Percentiles rank a stretch among this genome's conserved stretches.
phyloP scores from a whole-genome alignment of 1,139 yeast genomes.

The Geotrichum europaeum region DNA sequence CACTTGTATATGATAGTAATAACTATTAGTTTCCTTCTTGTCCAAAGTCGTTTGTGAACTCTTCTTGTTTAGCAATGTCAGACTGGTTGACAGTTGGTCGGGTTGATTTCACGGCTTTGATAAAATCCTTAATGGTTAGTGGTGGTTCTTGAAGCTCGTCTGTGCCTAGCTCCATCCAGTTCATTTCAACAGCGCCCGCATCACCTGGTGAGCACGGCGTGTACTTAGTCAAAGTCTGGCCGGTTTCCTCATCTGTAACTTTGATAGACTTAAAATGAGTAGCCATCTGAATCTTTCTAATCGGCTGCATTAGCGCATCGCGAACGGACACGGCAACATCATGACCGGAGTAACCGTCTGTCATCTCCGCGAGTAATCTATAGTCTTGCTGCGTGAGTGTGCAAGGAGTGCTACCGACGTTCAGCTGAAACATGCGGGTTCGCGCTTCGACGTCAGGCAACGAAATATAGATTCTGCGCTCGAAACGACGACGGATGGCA shows the following conservation, averaged over 20 bases:
- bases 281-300: slow-evolving; percentile 90
- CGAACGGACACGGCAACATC: slow-evolving; percentile 95
- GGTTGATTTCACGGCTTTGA: slow-evolving; percentile 84
- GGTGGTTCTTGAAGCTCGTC: slow-evolving; percentile 89
- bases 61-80: slow-evolving; percentile 78
- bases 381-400: slow-evolving; percentile 67
- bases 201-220: slow-evolving; percentile 99
- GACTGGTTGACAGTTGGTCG: slow-evolving; percentile 89
- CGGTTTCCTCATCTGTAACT: slow-evolving; percentile 31
- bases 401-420: slow-evolving; percentile 88
- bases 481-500: slow-evolving; percentile 94
- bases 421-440: slow-evolving; percentile 86
- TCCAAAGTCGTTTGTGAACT: slow-evolving; percentile 91
- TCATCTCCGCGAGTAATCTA: slow-evolving; percentile 78
- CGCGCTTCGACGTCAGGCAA: slow-evolving; percentile 91
- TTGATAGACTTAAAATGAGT: slow-evolving; percentile 70
- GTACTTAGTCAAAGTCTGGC: slow-evolving; percentile 42
- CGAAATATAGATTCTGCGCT: slow-evolving; percentile 88
- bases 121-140: slow-evolving; percentile 82
- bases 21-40: slow-evolving; percentile 60
- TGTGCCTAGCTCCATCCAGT: slow-evolving; percentile 87
- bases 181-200: slow-evolving; percentile 74
- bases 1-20: neutral
- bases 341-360: slow-evolving; percentile 96
- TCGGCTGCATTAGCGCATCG: slow-evolving; percentile 97